These are phyloP conservation scores for Dendrobium chrysotoxum DNA, from an alignment of 106 monocot species.

Conservation along the genomic window DNA sequence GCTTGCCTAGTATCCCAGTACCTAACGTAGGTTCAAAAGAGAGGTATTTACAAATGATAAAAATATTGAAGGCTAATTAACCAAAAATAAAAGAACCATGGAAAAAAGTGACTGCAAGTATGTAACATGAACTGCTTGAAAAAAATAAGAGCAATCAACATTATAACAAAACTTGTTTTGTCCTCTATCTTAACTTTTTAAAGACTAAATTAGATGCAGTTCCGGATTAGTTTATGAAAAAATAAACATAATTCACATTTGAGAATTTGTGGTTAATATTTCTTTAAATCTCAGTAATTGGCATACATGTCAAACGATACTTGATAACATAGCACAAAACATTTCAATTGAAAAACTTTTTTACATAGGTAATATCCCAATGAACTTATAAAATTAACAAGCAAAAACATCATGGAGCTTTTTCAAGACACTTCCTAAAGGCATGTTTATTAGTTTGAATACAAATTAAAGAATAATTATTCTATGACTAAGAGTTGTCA, in stretches of 20 bases:
- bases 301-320: background rate
- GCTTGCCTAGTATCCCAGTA: constrained; percentile 93
- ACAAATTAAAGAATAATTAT: background rate
- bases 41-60: background rate
- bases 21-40: constrained; percentile 23
- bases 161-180: background rate
- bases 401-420: background rate
- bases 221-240: background rate
- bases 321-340: background rate
- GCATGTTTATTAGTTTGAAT: background rate
- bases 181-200: background rate
- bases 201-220: background rate
- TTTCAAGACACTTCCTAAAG: background rate
- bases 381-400: background rate
- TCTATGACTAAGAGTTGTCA: no score
- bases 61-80: background rate
- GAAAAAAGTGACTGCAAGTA: background rate
- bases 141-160: background rate
- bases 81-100: background rate
- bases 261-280: background rate
- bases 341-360: background rate
- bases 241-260: background rate
- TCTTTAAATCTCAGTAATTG: background rate
- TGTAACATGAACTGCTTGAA: background rate
- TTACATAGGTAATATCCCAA: background rate